phyloP scores from a whole-genome alignment of 495 filamentous ascomycete species.

The Rusavskia elegans region DNA sequence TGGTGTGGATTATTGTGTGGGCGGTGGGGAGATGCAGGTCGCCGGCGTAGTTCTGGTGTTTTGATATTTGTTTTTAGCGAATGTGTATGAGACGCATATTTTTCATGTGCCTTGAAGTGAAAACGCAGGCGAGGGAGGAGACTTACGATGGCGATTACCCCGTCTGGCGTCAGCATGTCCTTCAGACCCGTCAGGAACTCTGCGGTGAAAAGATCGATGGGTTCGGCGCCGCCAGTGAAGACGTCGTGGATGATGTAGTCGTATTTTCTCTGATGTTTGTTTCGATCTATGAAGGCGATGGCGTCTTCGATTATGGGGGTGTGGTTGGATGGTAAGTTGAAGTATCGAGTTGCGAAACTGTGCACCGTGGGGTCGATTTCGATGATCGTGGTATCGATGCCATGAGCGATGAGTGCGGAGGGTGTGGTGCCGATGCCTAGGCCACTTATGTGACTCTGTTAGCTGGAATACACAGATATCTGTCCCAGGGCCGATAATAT shows the following conservation, averaged over 20 bases:
- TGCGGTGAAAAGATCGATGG: slow-evolving; percentile 68
- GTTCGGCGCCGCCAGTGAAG: slow-evolving; percentile 94
- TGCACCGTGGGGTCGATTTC: slow-evolving; percentile 88
- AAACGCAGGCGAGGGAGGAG: background rate
- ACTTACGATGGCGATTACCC: slow-evolving; percentile 80
- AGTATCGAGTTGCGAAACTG: slow-evolving; percentile 66
- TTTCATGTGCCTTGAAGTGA: too few relatives aligned
- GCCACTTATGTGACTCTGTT: slow-evolving; percentile 35
- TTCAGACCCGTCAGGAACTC: slow-evolving; percentile 60
- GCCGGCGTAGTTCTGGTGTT: slow-evolving; percentile 87
- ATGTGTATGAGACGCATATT: too few relatives aligned
- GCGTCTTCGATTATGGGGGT: slow-evolving; percentile 72
- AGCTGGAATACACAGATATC: too few relatives aligned
- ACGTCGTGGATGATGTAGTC: slow-evolving; percentile 96
- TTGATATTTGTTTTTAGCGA: too few relatives aligned
- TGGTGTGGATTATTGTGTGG: slow-evolving; percentile 55
- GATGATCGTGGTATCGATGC: slow-evolving; percentile 80
- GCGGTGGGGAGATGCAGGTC: slow-evolving; percentile 62
- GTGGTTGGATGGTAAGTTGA: slow-evolving; percentile 63
- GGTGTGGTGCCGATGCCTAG: slow-evolving; percentile 87
- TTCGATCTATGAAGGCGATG: slow-evolving; percentile 46
- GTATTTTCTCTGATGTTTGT: slow-evolving; percentile 37
- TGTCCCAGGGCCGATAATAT: background rate
- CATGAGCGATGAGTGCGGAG: slow-evolving; percentile 69
- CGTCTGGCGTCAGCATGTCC: slow-evolving; percentile 54